Base-by-base conservation (phyloP, 2,329 filamentous ascomycete species). In the Gyromitra esculenta region DNA sequence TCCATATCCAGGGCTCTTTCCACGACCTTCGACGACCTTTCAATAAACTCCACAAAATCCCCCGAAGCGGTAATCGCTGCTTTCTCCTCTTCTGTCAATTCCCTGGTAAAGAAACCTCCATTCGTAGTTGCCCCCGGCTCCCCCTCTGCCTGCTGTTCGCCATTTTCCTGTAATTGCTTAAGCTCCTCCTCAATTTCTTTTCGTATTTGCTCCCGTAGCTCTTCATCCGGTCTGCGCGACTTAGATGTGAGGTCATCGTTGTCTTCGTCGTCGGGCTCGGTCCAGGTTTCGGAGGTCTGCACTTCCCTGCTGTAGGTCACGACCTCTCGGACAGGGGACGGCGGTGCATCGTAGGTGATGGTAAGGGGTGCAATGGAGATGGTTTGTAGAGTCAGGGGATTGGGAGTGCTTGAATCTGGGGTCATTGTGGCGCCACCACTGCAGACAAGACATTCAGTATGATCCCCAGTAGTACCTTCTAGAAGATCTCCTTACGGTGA, bases 251-350 rank as follows among this genome's bases (percentile, higher is more conserved):
- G 48, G 62, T 73, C 70, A 7, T 63, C 70, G 7, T 87, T 84
- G 8, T 85, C 82, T 50, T 89, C 88, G 25, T 91, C 91, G 39
- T 87, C 86, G 39, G 94, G 91, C 39, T 88, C 88, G 7, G 89
- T 87, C 89, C 92, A 92, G 78, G 91, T 89, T 81, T 93, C 91
- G 25, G 91, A 89, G 15, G 96, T 97, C 84, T 99, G 96, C 25
- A 98, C 94, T 72, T 91, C 94, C 85, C 97, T 98, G 87, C 92
- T 98, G 86, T 99, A 99, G 68, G 94, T 97, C 82, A 97, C 94
- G 76, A 97, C 87, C 84, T 99, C 96, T 79, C 91, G 89, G 71
- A 91, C 89, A 43, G 91, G 90, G 21, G 90, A 91, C 0, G 92
- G 91, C 1, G 91, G 89, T 79, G 90, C 92, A 83, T 97, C 94